phyloP scores from a whole-genome alignment of 1,139 yeast genomes.

The Hansenula lynferdii region DNA sequence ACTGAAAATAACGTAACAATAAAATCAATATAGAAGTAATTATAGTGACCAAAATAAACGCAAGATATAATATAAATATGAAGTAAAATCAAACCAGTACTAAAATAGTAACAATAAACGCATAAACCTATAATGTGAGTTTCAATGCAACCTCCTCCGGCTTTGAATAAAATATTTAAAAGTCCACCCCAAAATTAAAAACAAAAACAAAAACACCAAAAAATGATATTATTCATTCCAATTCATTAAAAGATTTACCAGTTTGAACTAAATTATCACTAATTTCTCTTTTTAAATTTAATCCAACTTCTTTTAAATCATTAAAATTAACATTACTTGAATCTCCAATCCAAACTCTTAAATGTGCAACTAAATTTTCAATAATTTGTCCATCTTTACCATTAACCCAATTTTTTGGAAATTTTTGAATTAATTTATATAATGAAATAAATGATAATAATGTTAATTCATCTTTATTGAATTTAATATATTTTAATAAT shows the following conservation, averaged over 20 bases:
- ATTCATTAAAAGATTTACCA: conserved; percentile 17
- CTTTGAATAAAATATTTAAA: too few relatives aligned
- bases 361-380: conserved; percentile 14
- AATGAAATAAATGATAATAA: conserved; percentile 21
- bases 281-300: conserved; percentile 21
- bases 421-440: conserved; percentile 20
- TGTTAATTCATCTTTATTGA: conserved; percentile 16
- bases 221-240: too few relatives aligned
- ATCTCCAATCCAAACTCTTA: conserved; percentile 24
- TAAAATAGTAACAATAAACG: too few relatives aligned
- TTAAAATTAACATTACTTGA: conserved; percentile 15
- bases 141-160: too few relatives aligned
- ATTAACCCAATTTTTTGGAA: conserved; percentile 20
- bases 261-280: conserved; percentile 21
- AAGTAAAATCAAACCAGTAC: too few relatives aligned
- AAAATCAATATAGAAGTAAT: too few relatives aligned
- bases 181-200: too few relatives aligned
- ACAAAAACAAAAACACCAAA: too few relatives aligned
- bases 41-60: too few relatives aligned
- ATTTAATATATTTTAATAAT: conserved; percentile 14
- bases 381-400: conserved; percentile 11
- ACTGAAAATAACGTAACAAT: too few relatives aligned
- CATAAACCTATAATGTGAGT: too few relatives aligned
- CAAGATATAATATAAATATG: too few relatives aligned
- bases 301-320: conserved; percentile 15